Conservation (phyloP, 495 filamentous ascomycete species). For the Usnea hakonensis region DNA sequence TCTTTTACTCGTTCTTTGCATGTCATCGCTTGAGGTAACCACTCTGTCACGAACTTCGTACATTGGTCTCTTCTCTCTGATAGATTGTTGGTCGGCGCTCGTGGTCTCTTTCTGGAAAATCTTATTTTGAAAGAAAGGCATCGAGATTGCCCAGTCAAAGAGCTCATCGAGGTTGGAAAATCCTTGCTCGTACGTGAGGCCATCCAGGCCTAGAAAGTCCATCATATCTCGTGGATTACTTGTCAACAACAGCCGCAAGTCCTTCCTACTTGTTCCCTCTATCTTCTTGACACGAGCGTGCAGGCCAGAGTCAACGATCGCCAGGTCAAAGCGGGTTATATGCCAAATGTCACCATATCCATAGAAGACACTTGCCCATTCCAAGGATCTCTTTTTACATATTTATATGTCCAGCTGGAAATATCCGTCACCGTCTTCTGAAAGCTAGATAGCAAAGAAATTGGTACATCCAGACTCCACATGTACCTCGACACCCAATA, state of each 20-base stretch:
- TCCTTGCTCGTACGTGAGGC: slow-evolving; percentile 32
- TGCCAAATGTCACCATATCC: slow-evolving; percentile 59
- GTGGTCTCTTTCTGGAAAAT: not conserved
- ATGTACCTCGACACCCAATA: slow-evolving; percentile 9
- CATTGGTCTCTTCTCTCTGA: slow-evolving; percentile 2
- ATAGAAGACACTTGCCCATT: slow-evolving; percentile 52
- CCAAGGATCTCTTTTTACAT: slow-evolving; percentile 31
- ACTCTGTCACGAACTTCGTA: not conserved
- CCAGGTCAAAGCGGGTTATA: slow-evolving; percentile 52
- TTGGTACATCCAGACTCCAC: not conserved
- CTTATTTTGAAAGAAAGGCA: slow-evolving; percentile 34
- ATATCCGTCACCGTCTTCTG: slow-evolving; percentile 25
- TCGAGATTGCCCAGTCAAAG: slow-evolving; percentile 45
- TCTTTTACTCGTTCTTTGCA: not conserved
- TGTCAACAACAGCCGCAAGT: slow-evolving; percentile 47
- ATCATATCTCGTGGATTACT: slow-evolving; percentile 42
- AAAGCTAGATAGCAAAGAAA: slow-evolving; percentile 45
- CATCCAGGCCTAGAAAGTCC: slow-evolving; percentile 49
- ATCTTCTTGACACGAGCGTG: slow-evolving; percentile 53
- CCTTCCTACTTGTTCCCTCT: slow-evolving; percentile 45
- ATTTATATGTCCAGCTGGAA: slow-evolving; percentile 57
- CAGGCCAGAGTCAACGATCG: slow-evolving; percentile 48
- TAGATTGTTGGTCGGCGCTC: not conserved
- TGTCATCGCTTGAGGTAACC: not conserved
- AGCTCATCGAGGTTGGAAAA: slow-evolving; percentile 45